A percentile compares a stretch with the other conserved stretches of the same genome.
phyloP scores from a whole-genome alignment of 179 eudicot species.

The Vitellaria paradoxa region DNA sequence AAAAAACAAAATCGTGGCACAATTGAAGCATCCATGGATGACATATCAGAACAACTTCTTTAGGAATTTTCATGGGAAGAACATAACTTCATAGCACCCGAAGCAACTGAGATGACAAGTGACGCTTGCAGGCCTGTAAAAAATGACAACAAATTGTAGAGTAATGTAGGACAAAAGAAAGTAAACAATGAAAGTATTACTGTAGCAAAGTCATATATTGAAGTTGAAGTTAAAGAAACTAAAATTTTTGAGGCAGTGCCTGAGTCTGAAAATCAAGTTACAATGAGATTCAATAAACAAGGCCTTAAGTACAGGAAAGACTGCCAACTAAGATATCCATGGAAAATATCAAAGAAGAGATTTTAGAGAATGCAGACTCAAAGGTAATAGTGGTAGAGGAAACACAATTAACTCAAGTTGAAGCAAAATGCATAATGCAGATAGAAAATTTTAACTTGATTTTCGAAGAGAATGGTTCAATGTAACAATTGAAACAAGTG shows the following conservation, averaged over 20 bases:
- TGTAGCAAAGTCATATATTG: slow-evolving; percentile 9
- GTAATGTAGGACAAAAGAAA: slow-evolving; percentile 3
- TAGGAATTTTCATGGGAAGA: not conserved
- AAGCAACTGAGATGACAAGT: not conserved
- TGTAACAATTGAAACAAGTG: not conserved
- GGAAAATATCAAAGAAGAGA: not conserved
- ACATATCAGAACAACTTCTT: not conserved
- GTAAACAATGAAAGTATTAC: not conserved
- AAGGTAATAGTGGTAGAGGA: not conserved
- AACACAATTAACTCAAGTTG: not conserved
- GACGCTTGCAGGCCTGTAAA: slow-evolving; percentile 2
- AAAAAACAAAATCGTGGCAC: slow-evolving; percentile 1
- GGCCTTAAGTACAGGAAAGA: not conserved
- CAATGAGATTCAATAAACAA: slow-evolving; percentile 11
- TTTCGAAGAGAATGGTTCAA: not conserved
- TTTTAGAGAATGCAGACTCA: not conserved
- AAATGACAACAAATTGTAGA: not conserved
- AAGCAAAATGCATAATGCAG: not conserved
- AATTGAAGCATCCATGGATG: not conserved
- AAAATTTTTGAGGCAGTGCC: not conserved
- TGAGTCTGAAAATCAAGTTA: slow-evolving; percentile 7
- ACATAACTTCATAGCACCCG: not conserved
- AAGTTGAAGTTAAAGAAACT: slow-evolving; percentile 1
- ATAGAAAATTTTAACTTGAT: not conserved
- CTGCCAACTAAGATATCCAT: not conserved